These are phyloP conservation scores for Tetramitus jugosus DNA, from an alignment of 208 protist species.

Conservation along the genomic window DNA sequence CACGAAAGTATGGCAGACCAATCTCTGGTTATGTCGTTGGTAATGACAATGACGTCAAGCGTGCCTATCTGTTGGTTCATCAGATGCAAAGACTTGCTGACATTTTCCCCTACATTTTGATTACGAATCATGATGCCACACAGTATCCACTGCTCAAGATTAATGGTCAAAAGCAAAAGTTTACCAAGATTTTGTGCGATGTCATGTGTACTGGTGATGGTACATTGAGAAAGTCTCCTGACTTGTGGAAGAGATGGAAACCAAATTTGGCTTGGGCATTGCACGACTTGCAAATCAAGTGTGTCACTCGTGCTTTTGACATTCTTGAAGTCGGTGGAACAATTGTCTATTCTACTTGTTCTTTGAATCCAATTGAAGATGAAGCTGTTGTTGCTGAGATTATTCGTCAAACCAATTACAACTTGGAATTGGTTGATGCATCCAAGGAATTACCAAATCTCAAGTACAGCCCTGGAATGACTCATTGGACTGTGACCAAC, in stretches of 20 bases:
- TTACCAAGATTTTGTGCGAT: slow-evolving; percentile 83
- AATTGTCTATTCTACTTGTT: slow-evolving; percentile 93
- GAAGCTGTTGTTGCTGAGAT: slow-evolving; percentile 84
- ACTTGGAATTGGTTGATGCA: slow-evolving; percentile 73
- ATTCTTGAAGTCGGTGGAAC: slow-evolving; percentile 52
- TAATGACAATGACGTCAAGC: slow-evolving; percentile 35
- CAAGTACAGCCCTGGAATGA: slow-evolving; percentile 56
- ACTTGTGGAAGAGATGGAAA: slow-evolving; percentile 79
- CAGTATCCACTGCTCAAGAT: slow-evolving; percentile 14
- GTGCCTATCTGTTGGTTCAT: slow-evolving; percentile 34
- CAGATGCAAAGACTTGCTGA: slow-evolving; percentile 57
- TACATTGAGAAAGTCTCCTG: slow-evolving; percentile 84
- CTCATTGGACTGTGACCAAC: slow-evolving; percentile 62
- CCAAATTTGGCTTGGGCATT: slow-evolving; percentile 61
- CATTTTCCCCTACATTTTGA: slow-evolving; percentile 70
- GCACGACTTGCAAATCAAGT: slow-evolving; percentile 61
- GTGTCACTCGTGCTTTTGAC: slow-evolving; percentile 18
- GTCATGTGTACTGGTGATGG: slow-evolving; percentile 90
- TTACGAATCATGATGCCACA: slow-evolving; percentile 69
- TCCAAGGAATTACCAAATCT: slow-evolving; percentile 61
- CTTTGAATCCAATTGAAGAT: slow-evolving; percentile 88
- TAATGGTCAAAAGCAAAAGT: slow-evolving; percentile 29
- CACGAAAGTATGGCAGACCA: neutral
- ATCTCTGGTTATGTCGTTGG: slow-evolving; percentile 36
- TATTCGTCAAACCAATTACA: slow-evolving; percentile 59